phyloP scores from a whole-genome alignment of 345 rosid genomes.

The Ceriops zippeliana region DNA sequence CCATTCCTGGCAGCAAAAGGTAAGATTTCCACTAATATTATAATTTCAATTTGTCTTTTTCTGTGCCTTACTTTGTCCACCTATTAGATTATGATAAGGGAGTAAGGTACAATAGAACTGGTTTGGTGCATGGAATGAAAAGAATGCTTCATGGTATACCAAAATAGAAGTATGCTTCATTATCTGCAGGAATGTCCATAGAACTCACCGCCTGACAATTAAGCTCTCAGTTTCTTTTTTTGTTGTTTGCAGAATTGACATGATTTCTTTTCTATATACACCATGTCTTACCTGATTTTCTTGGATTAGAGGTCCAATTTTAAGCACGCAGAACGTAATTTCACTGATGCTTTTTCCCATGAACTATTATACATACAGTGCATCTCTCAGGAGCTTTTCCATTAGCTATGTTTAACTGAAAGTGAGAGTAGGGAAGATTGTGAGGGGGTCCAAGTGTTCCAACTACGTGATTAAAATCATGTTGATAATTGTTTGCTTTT shows the following conservation, averaged over 20 bases:
- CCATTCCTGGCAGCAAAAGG: constrained; percentile 97
- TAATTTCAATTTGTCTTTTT: background rate
- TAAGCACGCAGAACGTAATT: background rate
- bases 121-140: background rate
- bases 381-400: background rate
- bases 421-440: background rate
- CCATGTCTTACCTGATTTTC: too few species aligned
- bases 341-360: too few species aligned
- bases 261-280: too few species aligned
- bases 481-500: background rate
- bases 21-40: constrained; percentile 18
- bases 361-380: too few species aligned
- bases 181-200: background rate
- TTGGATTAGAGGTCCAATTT: background rate
- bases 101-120: background rate
- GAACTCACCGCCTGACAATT: background rate
- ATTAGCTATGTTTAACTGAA: background rate
- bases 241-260: too few species aligned
- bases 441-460: background rate
- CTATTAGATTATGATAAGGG: background rate
- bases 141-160: too few species aligned
- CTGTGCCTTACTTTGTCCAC: background rate
- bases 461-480: background rate
- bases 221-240: background rate
- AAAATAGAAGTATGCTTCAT: background rate